Evolutionary conservation across 306 rosid species (phyloP), one percentile per base, ranked within the genome.

Genomic region (Corylus heterophylla): DNA sequence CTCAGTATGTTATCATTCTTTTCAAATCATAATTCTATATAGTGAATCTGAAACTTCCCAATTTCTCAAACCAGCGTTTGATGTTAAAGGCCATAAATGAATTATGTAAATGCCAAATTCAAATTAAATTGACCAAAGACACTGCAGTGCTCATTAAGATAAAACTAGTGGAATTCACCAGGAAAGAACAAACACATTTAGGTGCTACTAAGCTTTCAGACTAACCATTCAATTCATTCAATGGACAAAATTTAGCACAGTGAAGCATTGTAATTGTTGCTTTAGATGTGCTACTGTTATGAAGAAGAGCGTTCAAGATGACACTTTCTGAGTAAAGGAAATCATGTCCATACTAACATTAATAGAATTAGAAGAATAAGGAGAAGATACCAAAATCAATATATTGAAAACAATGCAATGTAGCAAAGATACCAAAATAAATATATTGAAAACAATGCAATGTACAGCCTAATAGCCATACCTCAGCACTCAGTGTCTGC

Each of bases 401-500:
- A n/a, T 69, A 68, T 44, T 59, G 7, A 51, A 74, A 39, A 75
- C 56, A 68, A 51, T 49, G 35, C 42, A 69, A 44, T 37, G 48
- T 22, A 20, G 35, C 35, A 31, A 66, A 44, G 20, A 31, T 63
- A 58, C 20, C 37, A 42, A 82, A 51, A 58, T 39, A 20, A 37
- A 76, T 5, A n/a, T 69, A 68, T 44, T 59, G 7, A 51, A 74
- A 39, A 75, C 56, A 68, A 51, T 49, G 35, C 42, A 69, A 44
- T 37, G 48, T 22, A 20, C 12, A 75, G 48, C 56, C 80, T 18
- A 68, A 45, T 29, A 82, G 74, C 16, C 83, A 73, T 96, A 96
- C 99, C 99, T 96, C 98, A 39, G 97, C 94, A 85, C 83, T 87
- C 74, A 85, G 86, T 77, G 79, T 90, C 84, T 91, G 99, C 87